Evolutionary conservation across 2,329 filamentous ascomycete species (phyloP).

Genomic region (Aspergillus glaucus): DNA sequence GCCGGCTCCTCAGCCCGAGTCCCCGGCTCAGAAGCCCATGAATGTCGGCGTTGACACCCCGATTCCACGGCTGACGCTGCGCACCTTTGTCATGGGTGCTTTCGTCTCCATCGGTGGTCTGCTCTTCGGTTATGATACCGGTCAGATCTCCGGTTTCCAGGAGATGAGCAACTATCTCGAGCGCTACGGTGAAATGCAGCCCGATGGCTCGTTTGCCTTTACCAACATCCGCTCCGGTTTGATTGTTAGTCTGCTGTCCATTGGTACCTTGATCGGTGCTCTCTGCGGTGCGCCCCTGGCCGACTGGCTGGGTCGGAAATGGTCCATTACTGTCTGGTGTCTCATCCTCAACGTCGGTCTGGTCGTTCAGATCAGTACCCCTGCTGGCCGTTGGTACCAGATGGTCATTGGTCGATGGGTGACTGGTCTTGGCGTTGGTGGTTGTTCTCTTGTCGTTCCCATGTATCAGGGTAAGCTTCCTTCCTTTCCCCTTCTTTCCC

Average conservation of each 20-base stretch:
- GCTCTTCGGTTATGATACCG: slow-evolving; percentile 41
- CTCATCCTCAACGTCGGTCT: slow-evolving; percentile 36
- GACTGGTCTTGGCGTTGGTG: slow-evolving; percentile 41
- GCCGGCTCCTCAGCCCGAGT: slow-evolving; percentile 20
- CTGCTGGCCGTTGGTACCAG: slow-evolving; percentile 34
- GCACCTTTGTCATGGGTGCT: slow-evolving; percentile 36
- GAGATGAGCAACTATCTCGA: slow-evolving; percentile 37
- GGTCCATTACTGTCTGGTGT: slow-evolving; percentile 38
- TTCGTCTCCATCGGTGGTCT: slow-evolving; percentile 43
- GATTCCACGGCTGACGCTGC: slow-evolving; percentile 30
- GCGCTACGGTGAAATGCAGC: slow-evolving; percentile 31
- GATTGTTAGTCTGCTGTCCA: slow-evolving; percentile 38
- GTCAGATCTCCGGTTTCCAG: slow-evolving; percentile 42
- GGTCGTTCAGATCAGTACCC: slow-evolving; percentile 39
- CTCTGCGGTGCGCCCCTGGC: slow-evolving; percentile 36
- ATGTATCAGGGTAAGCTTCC: slow-evolving; percentile 45
- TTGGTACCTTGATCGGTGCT: slow-evolving; percentile 39
- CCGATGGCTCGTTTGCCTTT: slow-evolving; percentile 29
- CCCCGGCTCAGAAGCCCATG: slow-evolving; percentile 20
- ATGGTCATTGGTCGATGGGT: slow-evolving; percentile 39
- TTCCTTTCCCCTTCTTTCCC: slow-evolving; percentile 15
- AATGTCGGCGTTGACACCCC: slow-evolving; percentile 22
- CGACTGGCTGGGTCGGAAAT: slow-evolving; percentile 37
- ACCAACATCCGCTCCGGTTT: slow-evolving; percentile 37
- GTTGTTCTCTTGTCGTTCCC: slow-evolving; percentile 39